Conservation (phyloP, 352 stramenopile genomes). For the Phytopythium montanum region DNA sequence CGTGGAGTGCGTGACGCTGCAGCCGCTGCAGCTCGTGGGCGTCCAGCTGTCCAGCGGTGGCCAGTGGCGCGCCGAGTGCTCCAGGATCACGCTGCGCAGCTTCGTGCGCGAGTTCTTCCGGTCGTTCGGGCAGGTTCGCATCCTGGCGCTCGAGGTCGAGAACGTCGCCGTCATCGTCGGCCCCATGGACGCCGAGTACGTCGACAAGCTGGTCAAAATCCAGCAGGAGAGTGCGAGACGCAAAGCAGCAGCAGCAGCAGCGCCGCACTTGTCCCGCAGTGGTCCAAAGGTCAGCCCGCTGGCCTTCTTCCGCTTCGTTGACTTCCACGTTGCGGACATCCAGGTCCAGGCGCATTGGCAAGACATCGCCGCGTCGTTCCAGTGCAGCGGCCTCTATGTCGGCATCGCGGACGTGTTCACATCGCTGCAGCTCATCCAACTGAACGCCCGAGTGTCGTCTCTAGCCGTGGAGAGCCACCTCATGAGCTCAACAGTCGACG, state of each 20-base stretch:
- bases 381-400: slow-evolving; percentile 38
- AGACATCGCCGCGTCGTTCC: slow-evolving; percentile 25
- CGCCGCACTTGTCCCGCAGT: neutral
- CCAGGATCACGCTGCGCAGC: slow-evolving; percentile 41
- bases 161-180: slow-evolving; percentile 33
- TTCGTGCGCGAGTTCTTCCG: slow-evolving; percentile 63
- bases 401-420: slow-evolving; percentile 63
- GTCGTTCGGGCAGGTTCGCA: slow-evolving; percentile 73
- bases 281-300: slow-evolving; percentile 30
- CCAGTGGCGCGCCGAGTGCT: slow-evolving; percentile 38
- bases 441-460: slow-evolving; percentile 25
- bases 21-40: slow-evolving; percentile 40
- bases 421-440: slow-evolving; percentile 38
- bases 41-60: slow-evolving; percentile 33
- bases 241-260: neutral
- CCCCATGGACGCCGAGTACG: slow-evolving; percentile 30
- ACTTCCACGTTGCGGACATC: slow-evolving; percentile 40
- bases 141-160: slow-evolving; percentile 54
- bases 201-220: slow-evolving; percentile 22
- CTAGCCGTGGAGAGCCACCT: slow-evolving; percentile 13
- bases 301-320: slow-evolving; percentile 63
- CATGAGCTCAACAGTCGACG: neutral
- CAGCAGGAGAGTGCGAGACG: neutral
- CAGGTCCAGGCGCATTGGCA: slow-evolving; percentile 32
- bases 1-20: slow-evolving; percentile 42